A percentile compares a stretch with the other conserved stretches of the same genome.
Conservation (phyloP, 2,329 filamentous ascomycete species). For the Pseudohalonectria lignicola region DNA sequence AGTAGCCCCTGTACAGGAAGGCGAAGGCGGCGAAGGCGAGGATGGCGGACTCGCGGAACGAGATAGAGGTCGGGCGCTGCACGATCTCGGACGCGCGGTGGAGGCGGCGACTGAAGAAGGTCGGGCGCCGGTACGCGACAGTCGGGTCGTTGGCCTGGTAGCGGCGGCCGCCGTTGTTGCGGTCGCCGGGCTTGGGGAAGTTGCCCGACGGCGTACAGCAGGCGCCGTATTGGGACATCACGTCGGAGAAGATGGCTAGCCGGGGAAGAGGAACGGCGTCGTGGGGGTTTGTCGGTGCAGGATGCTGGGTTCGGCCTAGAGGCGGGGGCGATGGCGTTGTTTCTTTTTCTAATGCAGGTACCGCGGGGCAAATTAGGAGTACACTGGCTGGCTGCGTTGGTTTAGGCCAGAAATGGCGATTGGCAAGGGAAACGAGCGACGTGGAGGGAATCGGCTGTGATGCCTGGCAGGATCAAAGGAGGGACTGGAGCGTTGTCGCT, state of each 20-base stretch:
- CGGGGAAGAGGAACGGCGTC: not conserved
- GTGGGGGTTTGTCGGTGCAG: not conserved
- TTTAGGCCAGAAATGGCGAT: not conserved
- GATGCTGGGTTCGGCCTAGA: not conserved
- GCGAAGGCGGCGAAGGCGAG: constrained; percentile 5
- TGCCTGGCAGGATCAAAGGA: no score
- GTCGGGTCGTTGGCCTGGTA: constrained; percentile 3
- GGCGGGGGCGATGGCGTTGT: not conserved
- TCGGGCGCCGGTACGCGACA: constrained; percentile 4
- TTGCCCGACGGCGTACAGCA: not conserved
- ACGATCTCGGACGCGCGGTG: constrained; percentile 8
- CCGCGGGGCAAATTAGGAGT: not conserved
- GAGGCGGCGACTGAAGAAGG: constrained; percentile 7
- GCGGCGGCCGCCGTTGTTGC: not conserved
- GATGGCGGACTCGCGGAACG: constrained; percentile 8
- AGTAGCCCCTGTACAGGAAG: constrained; percentile 4
- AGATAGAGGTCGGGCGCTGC: constrained; percentile 6
- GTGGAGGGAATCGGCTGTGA: no score
- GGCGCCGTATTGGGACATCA: constrained; percentile 3
- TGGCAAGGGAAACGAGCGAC: not conserved
- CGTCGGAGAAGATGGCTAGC: not conserved
- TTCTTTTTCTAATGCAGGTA: not conserved
- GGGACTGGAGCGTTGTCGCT: no score
- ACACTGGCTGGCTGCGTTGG: no score
- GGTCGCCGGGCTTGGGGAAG: constrained; percentile 4